phyloP scores from a whole-genome alignment of 225 moss, liverwort and hornwort species.

The Asterella californica region DNA sequence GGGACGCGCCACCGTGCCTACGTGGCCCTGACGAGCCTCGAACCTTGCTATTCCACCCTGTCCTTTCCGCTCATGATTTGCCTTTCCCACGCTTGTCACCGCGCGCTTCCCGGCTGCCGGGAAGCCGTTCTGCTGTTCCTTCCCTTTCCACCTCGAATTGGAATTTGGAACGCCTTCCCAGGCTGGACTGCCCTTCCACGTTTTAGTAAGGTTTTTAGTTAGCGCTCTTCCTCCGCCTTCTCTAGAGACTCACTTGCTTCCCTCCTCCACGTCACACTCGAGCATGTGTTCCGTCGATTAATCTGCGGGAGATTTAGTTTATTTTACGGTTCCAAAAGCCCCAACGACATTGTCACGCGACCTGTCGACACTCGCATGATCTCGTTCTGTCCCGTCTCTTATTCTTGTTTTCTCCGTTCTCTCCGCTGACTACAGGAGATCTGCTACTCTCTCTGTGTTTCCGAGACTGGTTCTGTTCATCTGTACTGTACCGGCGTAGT shows the following conservation, averaged over 20 bases:
- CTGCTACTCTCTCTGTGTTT: no score
- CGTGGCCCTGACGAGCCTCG: background rate
- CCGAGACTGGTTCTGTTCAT: no score
- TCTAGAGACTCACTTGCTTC: background rate
- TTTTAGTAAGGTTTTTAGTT: background rate
- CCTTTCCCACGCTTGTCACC: background rate
- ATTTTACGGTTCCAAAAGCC: no score
- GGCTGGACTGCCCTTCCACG: background rate
- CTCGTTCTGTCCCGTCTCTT: no score
- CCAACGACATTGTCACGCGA: no score
- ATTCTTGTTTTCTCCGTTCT: no score
- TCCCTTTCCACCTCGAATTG: background rate
- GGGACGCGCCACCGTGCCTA: conserved; percentile 6
- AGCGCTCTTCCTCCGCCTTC: background rate
- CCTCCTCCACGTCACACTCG: background rate
- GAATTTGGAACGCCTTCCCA: background rate
- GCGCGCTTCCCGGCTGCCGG: background rate
- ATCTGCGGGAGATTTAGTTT: no score
- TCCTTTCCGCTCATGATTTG: background rate
- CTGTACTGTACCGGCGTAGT: no score
- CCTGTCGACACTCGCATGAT: no score
- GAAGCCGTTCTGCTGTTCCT: background rate
- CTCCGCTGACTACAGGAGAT: no score
- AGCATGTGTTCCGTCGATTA: no score
- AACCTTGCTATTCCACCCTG: background rate